phyloP scores from a whole-genome alignment of 139 green algal genomes.

The Coelastrella sp. region DNA sequence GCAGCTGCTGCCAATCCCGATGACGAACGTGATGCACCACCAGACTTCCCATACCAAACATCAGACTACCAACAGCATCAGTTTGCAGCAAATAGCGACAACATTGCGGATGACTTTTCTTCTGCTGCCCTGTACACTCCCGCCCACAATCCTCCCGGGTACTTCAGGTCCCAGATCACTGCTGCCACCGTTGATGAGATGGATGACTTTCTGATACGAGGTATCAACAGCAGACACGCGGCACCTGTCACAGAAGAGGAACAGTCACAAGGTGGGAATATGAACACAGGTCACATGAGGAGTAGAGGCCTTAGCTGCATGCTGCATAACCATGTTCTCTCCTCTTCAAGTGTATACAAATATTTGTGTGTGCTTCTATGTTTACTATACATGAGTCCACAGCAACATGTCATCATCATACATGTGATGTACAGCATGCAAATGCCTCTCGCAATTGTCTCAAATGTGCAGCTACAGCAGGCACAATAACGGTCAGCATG shows the following conservation, averaged over 20 bases:
- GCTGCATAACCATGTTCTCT: too few relatives aligned
- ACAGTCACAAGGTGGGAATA: neutral
- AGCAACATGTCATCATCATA: neutral
- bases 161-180: neutral
- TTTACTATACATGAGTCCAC: too few relatives aligned
- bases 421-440: too few relatives aligned
- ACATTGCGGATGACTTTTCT: neutral
- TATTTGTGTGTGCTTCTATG: too few relatives aligned
- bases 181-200: neutral
- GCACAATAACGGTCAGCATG: too few relatives aligned
- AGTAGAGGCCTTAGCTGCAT: too few relatives aligned
- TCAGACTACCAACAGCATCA: too few relatives aligned
- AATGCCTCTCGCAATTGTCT: too few relatives aligned
- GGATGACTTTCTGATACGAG: neutral
- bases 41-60: too few relatives aligned
- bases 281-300: too few relatives aligned
- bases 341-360: neutral
- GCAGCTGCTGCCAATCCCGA: neutral
- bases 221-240: constrained; percentile 2
- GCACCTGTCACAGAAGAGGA: neutral
- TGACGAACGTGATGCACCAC: too few relatives aligned
- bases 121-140: neutral
- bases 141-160: neutral
- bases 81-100: neutral
- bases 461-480: too few relatives aligned